Evolutionary conservation across 1,284 basidiomycete species (phyloP).

Genomic region (Sporisorium sorghi): DNA sequence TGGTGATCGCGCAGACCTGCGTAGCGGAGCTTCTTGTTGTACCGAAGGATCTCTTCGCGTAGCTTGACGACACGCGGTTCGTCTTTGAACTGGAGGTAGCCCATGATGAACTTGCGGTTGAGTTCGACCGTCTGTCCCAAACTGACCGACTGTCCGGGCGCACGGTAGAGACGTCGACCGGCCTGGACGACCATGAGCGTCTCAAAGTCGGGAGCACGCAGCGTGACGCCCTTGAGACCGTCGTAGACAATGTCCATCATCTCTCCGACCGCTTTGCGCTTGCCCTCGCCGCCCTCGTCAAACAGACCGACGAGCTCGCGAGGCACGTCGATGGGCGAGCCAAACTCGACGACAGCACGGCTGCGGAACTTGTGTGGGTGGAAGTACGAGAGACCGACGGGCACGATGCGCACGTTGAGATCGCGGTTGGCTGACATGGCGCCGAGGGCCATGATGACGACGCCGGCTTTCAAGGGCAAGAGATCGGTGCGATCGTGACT

Average conservation of each 20-base stretch:
- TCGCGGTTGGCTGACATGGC: constrained; percentile 67
- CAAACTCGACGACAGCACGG: constrained; percentile 89
- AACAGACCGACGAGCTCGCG: constrained; percentile 87
- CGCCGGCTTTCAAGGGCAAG: constrained; percentile 68
- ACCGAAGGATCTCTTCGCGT: constrained; percentile 85
- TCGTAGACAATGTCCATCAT: constrained; percentile 94
- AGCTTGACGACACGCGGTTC: constrained; percentile 89
- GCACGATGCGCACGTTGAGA: constrained; percentile 67
- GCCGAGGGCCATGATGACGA: constrained; percentile 70
- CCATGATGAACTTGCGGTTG: constrained; percentile 93
- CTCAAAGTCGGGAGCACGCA: constrained; percentile 96
- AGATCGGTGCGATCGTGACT: constrained; percentile 69
- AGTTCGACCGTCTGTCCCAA: constrained; percentile 96
- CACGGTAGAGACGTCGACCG: constrained; percentile 90
- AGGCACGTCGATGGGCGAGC: constrained; percentile 88
- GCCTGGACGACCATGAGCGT: constrained; percentile 99
- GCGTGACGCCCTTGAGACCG: constrained; percentile 95
- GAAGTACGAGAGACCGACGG: constrained; percentile 69
- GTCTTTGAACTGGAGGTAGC: constrained; percentile 90
- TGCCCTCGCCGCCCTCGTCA: constrained; percentile 86
- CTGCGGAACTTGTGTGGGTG: constrained; percentile 70
- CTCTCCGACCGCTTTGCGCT: constrained; percentile 89
- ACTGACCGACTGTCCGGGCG: constrained; percentile 92
- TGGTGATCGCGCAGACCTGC: constrained; percentile 98
- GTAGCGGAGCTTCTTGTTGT: constrained; percentile 90